A percentile compares a stretch with the other conserved stretches of the same genome.
Conservation (phyloP, 129 eudicot species). For the Kitagawia praeruptora region DNA sequence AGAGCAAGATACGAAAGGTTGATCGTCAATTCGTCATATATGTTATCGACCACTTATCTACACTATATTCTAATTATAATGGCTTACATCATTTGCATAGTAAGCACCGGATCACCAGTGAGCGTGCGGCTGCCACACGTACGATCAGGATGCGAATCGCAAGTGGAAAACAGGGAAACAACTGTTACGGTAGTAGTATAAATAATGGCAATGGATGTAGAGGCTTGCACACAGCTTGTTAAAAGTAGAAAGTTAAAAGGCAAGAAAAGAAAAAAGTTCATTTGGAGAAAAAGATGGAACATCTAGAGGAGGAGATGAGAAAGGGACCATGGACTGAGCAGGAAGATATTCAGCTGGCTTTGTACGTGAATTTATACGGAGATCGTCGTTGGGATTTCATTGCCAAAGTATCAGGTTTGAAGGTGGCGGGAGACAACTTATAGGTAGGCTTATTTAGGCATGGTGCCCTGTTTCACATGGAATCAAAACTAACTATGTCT, state of each 20-base stretch:
- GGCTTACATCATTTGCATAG: constrained; percentile 33
- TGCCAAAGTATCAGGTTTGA: constrained; percentile 96
- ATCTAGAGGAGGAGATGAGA: constrained; percentile 33
- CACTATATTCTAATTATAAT: constrained; percentile 12
- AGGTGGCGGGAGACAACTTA: constrained; percentile 88
- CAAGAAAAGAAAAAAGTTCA: background rate
- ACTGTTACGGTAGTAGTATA: constrained; percentile 10
- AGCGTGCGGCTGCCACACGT: constrained; percentile 14
- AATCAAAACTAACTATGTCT: constrained; percentile 12
- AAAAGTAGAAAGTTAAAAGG: background rate
- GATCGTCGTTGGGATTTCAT: constrained; percentile 93
- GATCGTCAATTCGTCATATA: constrained; percentile 37
- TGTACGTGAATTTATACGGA: constrained; percentile 65
- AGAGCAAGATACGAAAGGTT: constrained; percentile 19
- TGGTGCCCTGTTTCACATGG: constrained; percentile 17
- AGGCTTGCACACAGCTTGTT: background rate
- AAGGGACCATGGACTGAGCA: constrained; percentile 91
- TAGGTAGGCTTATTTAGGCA: constrained; percentile 41
- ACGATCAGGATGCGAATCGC: constrained; percentile 11
- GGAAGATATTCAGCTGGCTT: constrained; percentile 63
- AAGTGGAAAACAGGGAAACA: background rate
- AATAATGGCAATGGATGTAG: constrained; percentile 9
- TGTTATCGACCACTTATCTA: constrained; percentile 24
- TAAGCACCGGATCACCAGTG: constrained; percentile 17
- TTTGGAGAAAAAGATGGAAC: constrained; percentile 30